These are phyloP conservation scores for Boeremia lycopersici DNA, from an alignment of 2,329 filamentous ascomycete species.

Conservation along the genomic window DNA sequence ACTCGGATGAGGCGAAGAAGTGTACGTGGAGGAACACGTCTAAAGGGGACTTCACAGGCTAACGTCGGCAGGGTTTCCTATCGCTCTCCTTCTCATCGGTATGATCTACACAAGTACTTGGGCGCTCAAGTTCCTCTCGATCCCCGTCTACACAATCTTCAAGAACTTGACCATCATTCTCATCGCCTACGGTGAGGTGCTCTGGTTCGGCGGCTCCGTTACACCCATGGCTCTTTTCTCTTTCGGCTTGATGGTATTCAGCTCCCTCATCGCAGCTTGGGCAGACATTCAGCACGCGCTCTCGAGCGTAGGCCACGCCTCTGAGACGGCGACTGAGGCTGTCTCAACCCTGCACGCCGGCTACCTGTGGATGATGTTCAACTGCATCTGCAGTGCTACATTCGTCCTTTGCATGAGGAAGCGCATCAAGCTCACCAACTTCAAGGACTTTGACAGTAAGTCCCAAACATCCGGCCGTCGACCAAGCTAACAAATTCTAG, in stretches of 20 bases:
- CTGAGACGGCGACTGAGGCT: conserved; percentile 69
- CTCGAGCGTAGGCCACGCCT: conserved; percentile 60
- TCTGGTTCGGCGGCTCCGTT: conserved; percentile 96
- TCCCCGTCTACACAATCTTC: conserved; percentile 99
- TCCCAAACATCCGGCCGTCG: conserved; percentile 17
- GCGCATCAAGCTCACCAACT: conserved; percentile 99
- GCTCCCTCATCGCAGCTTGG: conserved; percentile 94
- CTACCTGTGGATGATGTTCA: conserved; percentile 97
- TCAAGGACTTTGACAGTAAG: conserved; percentile 99
- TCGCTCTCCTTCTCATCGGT: conserved; percentile 91
- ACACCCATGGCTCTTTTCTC: conserved; percentile 86
- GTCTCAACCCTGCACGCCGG: conserved; percentile 91
- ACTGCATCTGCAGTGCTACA: conserved; percentile 91
- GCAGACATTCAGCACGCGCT: conserved; percentile 91
- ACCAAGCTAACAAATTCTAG: conserved; percentile 55
- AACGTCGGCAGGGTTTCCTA: conserved; percentile 78
- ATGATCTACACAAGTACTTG: conserved; percentile 99
- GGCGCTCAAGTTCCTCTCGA: conserved; percentile 93
- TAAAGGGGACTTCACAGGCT: conserved; percentile 9
- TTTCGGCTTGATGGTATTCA: conserved; percentile 95
- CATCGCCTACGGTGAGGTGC: conserved; percentile 96
- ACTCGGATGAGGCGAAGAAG: conserved; percentile 85
- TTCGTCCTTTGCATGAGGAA: conserved; percentile 95
- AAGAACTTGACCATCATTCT: conserved; percentile 99
- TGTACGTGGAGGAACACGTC: conserved; percentile 63